phyloP scores from a whole-genome alignment of 352 stramenopile genomes.

The Peronospora farinosa region DNA sequence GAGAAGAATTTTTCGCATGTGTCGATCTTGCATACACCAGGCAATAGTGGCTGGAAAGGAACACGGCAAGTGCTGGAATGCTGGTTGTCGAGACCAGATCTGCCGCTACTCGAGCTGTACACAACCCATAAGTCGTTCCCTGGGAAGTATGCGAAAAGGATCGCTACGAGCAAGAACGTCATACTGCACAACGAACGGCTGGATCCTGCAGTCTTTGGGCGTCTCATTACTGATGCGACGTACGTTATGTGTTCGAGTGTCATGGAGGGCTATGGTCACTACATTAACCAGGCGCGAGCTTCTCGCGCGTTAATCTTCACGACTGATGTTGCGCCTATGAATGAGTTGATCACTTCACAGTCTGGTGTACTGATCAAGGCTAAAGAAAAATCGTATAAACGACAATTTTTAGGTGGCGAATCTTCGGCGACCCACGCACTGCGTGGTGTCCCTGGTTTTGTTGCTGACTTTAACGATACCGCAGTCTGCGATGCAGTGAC shows the following conservation, averaged over 20 bases:
- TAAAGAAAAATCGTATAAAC: slow-evolving; percentile 10
- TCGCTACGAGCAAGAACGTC: neutral
- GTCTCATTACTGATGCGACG: slow-evolving; percentile 42
- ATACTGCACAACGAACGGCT: slow-evolving; percentile 23
- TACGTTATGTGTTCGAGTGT: slow-evolving; percentile 59
- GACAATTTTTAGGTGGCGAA: slow-evolving; percentile 35
- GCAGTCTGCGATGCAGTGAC: slow-evolving; percentile 43
- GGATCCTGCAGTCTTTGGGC: slow-evolving; percentile 43
- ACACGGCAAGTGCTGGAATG: slow-evolving; percentile 46
- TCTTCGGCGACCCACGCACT: slow-evolving; percentile 30
- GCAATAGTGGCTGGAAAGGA: slow-evolving; percentile 52
- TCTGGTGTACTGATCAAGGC: slow-evolving; percentile 39
- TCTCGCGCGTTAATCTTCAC: slow-evolving; percentile 42
- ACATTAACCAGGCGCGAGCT: slow-evolving; percentile 65
- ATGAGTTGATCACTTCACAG: slow-evolving; percentile 43
- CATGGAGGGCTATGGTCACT: slow-evolving; percentile 61
- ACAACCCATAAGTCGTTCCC: slow-evolving; percentile 31
- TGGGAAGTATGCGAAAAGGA: slow-evolving; percentile 20
- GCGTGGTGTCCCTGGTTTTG: slow-evolving; percentile 32
- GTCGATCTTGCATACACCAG: slow-evolving; percentile 44
- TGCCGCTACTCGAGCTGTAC: slow-evolving; percentile 50
- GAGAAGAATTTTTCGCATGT: slow-evolving; percentile 43
- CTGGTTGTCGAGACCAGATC: slow-evolving; percentile 45
- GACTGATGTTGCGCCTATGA: slow-evolving; percentile 54
- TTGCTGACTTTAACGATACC: slow-evolving; percentile 29